Evolutionary conservation across 257 asterid genomes (phyloP).

Genomic region (Galeopsis tetrahit): DNA sequence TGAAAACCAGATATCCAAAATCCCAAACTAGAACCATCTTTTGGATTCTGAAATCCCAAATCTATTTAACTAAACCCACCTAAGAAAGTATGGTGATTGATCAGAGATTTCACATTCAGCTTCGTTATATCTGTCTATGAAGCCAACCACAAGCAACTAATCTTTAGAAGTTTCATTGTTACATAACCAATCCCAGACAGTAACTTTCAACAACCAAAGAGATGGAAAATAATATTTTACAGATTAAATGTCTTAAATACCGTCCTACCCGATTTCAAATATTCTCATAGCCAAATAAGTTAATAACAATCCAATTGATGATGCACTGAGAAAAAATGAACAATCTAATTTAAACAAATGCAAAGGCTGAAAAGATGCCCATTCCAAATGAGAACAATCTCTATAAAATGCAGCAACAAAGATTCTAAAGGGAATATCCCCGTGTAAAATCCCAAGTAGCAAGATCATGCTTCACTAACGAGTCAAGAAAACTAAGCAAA

Average conservation of each 20-base stretch:
- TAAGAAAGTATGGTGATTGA: constrained; percentile 7
- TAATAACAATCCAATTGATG: neutral
- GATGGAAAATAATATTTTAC: neutral
- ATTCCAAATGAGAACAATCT: neutral
- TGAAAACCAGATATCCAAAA: neutral
- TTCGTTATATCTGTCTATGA: neutral
- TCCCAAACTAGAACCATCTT: neutral
- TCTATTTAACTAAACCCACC: neutral
- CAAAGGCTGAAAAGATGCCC: neutral
- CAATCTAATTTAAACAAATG: neutral
- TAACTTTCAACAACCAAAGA: neutral
- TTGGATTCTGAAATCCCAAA: neutral
- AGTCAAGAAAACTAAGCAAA: neutral
- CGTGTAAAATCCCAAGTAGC: neutral
- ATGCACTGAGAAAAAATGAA: neutral
- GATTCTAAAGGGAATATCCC: neutral
- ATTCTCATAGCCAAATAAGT: neutral
- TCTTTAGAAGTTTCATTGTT: constrained; percentile 13
- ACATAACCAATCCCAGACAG: neutral
- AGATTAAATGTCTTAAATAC: neutral
- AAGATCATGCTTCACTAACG: neutral
- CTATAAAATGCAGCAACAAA: neutral
- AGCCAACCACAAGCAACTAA: neutral
- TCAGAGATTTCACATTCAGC: neutral
- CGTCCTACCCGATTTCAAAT: neutral